A percentile compares a stretch with the other conserved stretches of the same genome.
phyloP scores from a whole-genome alignment of 495 filamentous ascomycete species.

The Arthonia radiata region DNA sequence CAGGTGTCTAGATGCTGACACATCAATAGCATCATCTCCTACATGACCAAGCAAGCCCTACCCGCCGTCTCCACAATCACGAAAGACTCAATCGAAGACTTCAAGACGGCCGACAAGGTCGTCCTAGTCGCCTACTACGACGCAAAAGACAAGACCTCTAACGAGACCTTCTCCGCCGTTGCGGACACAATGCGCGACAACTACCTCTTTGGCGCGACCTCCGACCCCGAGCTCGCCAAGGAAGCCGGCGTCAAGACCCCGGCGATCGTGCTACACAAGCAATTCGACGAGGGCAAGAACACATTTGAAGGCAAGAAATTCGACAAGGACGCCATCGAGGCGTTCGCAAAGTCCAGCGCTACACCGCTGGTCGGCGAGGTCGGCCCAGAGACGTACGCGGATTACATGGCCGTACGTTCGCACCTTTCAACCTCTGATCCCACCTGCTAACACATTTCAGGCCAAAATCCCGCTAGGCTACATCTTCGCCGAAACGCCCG shows the following conservation, averaged over 20 bases:
- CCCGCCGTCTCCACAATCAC: slow-evolving; percentile 68
- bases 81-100: slow-evolving; percentile 64
- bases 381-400: slow-evolving; percentile 88
- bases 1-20: slow-evolving; percentile 1
- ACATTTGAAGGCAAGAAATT: slow-evolving; percentile 62
- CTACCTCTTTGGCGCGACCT: slow-evolving; percentile 75
- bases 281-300: slow-evolving; percentile 89
- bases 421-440: slow-evolving; percentile 1
- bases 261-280: slow-evolving; percentile 85
- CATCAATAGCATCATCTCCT: slow-evolving; percentile 56
- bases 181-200: slow-evolving; percentile 71
- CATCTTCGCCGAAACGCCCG: slow-evolving; percentile 84
- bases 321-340: slow-evolving; percentile 45
- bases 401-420: slow-evolving; percentile 63
- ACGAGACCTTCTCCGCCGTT: slow-evolving; percentile 51
- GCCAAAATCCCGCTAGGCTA: slow-evolving; percentile 86
- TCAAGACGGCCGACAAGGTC: slow-evolving; percentile 95
- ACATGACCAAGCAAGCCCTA: slow-evolving; percentile 96
- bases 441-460: slow-evolving; percentile 11
- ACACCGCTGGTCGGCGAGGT: slow-evolving; percentile 90
- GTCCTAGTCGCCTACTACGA: slow-evolving; percentile 75
- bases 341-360: slow-evolving; percentile 62
- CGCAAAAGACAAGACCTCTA: slow-evolving; percentile 61
- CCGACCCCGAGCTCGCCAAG: slow-evolving; percentile 63
- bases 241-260: slow-evolving; percentile 70